A percentile compares a stretch with the other conserved stretches of the same genome.
These are phyloP conservation scores for Canariomyces notabilis DNA, from an alignment of 2,329 filamentous ascomycete genomes.

Conservation along the genomic window DNA sequence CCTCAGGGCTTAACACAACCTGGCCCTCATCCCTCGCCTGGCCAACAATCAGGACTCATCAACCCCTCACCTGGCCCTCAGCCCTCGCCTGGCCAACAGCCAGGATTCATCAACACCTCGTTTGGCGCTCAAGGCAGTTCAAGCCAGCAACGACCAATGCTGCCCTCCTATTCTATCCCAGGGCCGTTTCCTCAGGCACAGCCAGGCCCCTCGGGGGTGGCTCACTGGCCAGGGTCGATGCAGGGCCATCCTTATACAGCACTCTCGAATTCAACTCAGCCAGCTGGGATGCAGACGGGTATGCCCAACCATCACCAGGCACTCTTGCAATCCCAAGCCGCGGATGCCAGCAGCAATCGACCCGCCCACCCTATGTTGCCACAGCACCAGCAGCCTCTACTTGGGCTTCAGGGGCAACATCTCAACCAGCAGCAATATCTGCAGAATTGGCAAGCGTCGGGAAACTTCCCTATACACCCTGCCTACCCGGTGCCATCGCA, in stretches of 20 bases:
- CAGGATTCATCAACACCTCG: too few species aligned
- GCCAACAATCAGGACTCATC: neutral
- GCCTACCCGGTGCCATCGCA: neutral
- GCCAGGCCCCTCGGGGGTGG: too few species aligned
- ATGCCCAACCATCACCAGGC: neutral
- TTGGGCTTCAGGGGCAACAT: neutral
- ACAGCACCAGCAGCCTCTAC: constrained; percentile 1
- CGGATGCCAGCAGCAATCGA: neutral
- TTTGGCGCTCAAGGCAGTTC: too few species aligned
- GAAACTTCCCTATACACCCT: neutral
- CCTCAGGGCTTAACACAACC: neutral
- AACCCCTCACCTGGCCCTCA: too few species aligned
- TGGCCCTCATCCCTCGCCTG: neutral
- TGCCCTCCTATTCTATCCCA: neutral
- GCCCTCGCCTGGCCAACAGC: too few species aligned
- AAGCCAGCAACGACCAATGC: too few species aligned
- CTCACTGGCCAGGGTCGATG: neutral
- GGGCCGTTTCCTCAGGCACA: neutral
- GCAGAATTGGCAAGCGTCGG: constrained; percentile 6
- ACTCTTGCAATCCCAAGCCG: neutral
- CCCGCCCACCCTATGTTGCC: neutral
- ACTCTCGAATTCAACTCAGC: neutral
- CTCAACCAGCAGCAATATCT: neutral
- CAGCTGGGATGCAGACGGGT: neutral
- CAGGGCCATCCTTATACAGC: neutral